phyloP scores from a whole-genome alignment of 2,329 filamentous ascomycete species.

The Hypoxylon sp. region DNA sequence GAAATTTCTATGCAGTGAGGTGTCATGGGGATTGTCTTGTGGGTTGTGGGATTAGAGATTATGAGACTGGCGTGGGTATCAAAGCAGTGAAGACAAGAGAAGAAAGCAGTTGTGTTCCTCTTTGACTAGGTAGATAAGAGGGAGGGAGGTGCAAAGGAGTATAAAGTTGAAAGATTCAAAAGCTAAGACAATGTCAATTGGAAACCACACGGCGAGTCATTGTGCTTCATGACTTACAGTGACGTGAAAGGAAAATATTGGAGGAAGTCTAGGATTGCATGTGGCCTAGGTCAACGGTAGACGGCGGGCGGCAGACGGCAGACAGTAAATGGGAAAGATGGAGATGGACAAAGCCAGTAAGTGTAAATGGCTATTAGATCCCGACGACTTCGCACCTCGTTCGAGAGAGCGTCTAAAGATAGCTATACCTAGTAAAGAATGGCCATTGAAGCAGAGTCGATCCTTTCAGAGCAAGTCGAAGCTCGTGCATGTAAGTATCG shows the following conservation, averaged over 20 bases:
- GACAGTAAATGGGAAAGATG: slow-evolving; percentile 13
- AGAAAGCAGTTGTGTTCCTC: slow-evolving; percentile 27
- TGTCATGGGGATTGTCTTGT: slow-evolving; percentile 45
- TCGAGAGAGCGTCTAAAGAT: slow-evolving; percentile 28
- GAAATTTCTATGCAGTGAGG: slow-evolving; percentile 44
- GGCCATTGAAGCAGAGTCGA: slow-evolving; percentile 26
- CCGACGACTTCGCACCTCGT: slow-evolving; percentile 22
- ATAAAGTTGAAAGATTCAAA: slow-evolving; percentile 42
- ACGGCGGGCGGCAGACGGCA: too few species aligned
- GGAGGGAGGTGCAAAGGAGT: slow-evolving; percentile 27
- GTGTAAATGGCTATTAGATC: slow-evolving; percentile 18
- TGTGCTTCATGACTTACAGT: slow-evolving; percentile 51
- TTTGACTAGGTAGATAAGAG: slow-evolving; percentile 22
- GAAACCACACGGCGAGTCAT: slow-evolving; percentile 41
- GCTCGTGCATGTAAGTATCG: slow-evolving; percentile 7
- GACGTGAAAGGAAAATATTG: slow-evolving; percentile 50
- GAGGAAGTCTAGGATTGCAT: slow-evolving; percentile 40
- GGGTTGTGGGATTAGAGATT: slow-evolving; percentile 25
- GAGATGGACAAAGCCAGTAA: slow-evolving; percentile 38
- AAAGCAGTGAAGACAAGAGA: slow-evolving; percentile 15
- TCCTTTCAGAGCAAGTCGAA: slow-evolving; percentile 30
- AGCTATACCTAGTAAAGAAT: slow-evolving; percentile 29
- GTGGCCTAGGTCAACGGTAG: slow-evolving; percentile 5
- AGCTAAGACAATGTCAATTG: slow-evolving; percentile 48
- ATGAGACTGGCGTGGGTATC: slow-evolving; percentile 30